These are phyloP conservation scores for Calonectria crousiana DNA, from an alignment of 2,329 filamentous ascomycete genomes.

Conservation along the genomic window DNA sequence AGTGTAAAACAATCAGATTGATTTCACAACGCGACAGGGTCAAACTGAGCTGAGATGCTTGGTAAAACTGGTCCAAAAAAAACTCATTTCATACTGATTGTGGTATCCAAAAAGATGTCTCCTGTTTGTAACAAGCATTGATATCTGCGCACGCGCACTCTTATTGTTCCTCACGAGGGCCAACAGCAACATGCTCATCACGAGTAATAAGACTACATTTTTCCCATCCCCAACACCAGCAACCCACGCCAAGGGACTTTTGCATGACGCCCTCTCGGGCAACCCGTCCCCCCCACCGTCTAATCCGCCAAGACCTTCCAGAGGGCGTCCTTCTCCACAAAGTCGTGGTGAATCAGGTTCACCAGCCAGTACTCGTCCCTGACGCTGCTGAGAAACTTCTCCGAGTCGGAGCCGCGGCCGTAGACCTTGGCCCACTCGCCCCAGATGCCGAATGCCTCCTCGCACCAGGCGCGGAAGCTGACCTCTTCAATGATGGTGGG, in stretches of 20 bases:
- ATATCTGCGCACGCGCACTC: neutral
- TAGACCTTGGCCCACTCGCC: conserved; percentile 93
- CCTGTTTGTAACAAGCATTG: conserved; percentile 1
- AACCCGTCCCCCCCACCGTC: conserved; percentile 21
- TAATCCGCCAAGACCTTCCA: conserved; percentile 74
- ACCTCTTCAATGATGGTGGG: conserved; percentile 97
- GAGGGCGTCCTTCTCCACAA: conserved; percentile 75
- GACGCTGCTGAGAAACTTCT: conserved; percentile 76
- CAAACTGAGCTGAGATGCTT: neutral
- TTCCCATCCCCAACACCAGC: conserved; percentile 40
- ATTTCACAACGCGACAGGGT: neutral
- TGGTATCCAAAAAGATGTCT: conserved; percentile 8
- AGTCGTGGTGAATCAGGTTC: conserved; percentile 89
- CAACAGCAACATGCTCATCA: neutral
- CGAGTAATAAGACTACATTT: conserved; percentile 47
- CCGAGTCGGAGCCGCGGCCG: conserved; percentile 77
- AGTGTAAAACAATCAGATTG: neutral
- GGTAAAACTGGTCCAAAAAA: neutral
- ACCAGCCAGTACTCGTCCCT: conserved; percentile 86
- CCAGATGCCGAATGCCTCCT: conserved; percentile 97
- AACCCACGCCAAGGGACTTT: neutral
- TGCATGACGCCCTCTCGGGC: neutral
- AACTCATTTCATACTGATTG: neutral
- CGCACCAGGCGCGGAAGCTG: conserved; percentile 92
- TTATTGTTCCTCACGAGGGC: neutral